phyloP scores from a whole-genome alignment of 176 grass and related monocot species.

The Aegilops speltoides region DNA sequence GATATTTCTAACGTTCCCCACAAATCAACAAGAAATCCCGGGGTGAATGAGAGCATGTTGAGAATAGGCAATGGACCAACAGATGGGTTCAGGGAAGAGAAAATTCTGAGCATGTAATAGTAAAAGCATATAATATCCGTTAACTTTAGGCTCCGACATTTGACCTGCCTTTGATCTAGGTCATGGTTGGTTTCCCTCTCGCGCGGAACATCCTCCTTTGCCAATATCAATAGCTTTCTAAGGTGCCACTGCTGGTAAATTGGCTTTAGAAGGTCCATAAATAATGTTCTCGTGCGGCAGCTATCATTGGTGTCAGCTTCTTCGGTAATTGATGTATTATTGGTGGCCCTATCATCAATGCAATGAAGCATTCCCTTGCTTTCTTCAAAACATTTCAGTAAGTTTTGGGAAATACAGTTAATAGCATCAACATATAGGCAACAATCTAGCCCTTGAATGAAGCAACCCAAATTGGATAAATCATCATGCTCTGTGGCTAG shows the following conservation, averaged over 20 bases:
- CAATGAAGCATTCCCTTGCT: conserved; percentile 36
- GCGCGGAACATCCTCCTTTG: conserved; percentile 42
- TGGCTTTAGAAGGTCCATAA: conserved; percentile 88
- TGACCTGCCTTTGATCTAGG: conserved; percentile 5
- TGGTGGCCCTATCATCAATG: conserved; percentile 23
- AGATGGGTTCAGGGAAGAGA: conserved; percentile 62
- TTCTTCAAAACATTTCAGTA: conserved; percentile 64
- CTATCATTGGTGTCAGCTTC: conserved; percentile 36
- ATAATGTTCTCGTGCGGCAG: conserved; percentile 35
- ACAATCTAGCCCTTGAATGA: conserved; percentile 70
- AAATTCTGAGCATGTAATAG: conserved; percentile 86
- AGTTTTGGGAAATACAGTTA: conserved; percentile 70
- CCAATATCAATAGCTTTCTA: conserved; percentile 73
- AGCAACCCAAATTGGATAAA: conserved; percentile 54
- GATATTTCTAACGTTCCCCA: conserved; percentile 67
- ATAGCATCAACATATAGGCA: conserved; percentile 67
- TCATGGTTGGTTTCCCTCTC: conserved; percentile 12
- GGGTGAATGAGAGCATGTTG: conserved; percentile 91
- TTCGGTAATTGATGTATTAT: conserved; percentile 25
- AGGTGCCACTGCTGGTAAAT: conserved; percentile 95
- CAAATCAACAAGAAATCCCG: conserved; percentile 88
- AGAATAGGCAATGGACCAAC: conserved; percentile 77
- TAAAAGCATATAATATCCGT: conserved; percentile 73
- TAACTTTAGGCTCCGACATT: conserved; percentile 44
- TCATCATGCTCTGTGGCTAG: conserved; percentile 66